Percentiles rank a stretch among this genome's conserved stretches.
Evolutionary conservation across 768 basidiomycete species (phyloP).

Genomic region (Boletus huronensis): DNA sequence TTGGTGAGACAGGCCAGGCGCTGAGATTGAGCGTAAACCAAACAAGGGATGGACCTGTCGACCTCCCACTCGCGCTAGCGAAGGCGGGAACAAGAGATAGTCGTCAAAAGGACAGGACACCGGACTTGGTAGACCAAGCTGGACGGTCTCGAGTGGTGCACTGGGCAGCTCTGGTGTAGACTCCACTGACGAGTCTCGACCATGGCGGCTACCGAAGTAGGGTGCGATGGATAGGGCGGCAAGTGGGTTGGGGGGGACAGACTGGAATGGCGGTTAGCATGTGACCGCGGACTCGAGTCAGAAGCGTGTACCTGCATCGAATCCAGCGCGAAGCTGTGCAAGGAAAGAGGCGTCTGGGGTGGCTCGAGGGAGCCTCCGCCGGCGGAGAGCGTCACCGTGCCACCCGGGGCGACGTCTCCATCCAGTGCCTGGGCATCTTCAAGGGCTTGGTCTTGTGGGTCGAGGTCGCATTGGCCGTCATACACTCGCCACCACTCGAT

Average conservation of each 20-base stretch:
- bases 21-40: constrained; percentile 43
- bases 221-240: constrained; percentile 57
- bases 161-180: constrained; percentile 51
- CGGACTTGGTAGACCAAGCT: constrained; percentile 37
- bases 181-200: constrained; percentile 46
- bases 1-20: constrained; percentile 33
- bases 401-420: constrained; percentile 15
- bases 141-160: constrained; percentile 38
- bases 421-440: constrained; percentile 16
- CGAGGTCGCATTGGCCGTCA: constrained; percentile 56
- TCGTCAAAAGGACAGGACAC: constrained; percentile 37
- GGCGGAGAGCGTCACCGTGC: constrained; percentile 34
- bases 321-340: constrained; percentile 19
- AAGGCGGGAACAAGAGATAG: constrained; percentile 22
- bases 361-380: constrained; percentile 38
- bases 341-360: constrained; percentile 34
- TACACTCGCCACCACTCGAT: constrained; percentile 86
- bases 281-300: neutral
- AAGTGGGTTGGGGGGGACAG: constrained; percentile 42
- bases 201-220: constrained; percentile 41
- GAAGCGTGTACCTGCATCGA: constrained; percentile 25
- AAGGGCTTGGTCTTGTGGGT: constrained; percentile 30
- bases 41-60: constrained; percentile 28
- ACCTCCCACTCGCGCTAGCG: constrained; percentile 22
- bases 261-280: constrained; percentile 27